Evolutionary conservation across 2,329 filamentous ascomycete species (phyloP).

Genomic region (Triangularia setosa): DNA sequence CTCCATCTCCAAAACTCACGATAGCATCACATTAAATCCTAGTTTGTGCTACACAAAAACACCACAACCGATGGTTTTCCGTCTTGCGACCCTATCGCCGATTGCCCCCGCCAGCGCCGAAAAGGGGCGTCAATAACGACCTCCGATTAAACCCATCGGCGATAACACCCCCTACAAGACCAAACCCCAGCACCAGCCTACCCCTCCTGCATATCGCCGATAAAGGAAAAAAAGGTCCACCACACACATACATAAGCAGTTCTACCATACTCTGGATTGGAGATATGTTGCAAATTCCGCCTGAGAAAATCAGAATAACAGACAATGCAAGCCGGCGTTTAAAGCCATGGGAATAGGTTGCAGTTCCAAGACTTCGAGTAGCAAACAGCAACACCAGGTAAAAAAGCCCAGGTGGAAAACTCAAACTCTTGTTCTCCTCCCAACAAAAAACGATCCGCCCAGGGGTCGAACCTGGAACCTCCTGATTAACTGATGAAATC

Average conservation of each 20-base stretch:
- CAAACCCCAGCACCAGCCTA: background rate
- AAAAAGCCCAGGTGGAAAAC: background rate
- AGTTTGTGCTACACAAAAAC: background rate
- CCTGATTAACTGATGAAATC: conserved; percentile 1
- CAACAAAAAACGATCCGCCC: conserved; percentile 5
- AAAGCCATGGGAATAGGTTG: too few relatives aligned
- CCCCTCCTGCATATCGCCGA: background rate
- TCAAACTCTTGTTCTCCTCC: background rate
- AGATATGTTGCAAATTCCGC: background rate
- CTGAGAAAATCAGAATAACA: background rate
- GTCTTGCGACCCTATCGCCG: background rate
- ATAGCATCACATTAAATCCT: background rate
- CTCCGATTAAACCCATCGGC: background rate
- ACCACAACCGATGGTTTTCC: background rate
- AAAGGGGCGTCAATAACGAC: background rate
- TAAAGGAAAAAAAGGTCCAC: background rate
- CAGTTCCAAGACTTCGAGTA: too few relatives aligned
- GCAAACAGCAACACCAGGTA: too few relatives aligned
- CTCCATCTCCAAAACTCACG: background rate
- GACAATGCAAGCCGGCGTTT: background rate
- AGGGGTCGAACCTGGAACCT: conserved; percentile 11
- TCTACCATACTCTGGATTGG: background rate
- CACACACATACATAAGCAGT: background rate
- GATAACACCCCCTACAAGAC: background rate
- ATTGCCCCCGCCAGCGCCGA: background rate